Evolutionary conservation across 2,329 filamentous ascomycete genomes (phyloP).

Genomic region (Dichotomopilus funicola): DNA sequence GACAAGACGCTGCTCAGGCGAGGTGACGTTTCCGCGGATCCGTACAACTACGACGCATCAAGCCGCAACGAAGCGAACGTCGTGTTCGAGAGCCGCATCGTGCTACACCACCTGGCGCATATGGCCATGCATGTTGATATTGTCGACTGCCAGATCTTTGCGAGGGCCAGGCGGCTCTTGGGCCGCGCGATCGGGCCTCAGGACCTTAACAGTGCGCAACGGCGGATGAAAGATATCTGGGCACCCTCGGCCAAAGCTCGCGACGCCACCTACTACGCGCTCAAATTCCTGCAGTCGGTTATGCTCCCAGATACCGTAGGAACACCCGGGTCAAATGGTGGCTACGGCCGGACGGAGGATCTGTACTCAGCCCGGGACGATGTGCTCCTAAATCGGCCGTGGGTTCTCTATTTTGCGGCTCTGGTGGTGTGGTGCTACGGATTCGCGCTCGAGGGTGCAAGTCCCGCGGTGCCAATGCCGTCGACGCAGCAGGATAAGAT

Average conservation of each 20-base stretch:
- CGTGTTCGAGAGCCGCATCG: constrained; percentile 80
- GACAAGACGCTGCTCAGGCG: constrained; percentile 66
- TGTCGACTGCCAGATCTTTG: constrained; percentile 95
- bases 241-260: constrained; percentile 80
- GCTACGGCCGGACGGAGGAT: constrained; percentile 32
- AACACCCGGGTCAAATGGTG: constrained; percentile 33
- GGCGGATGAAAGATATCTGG: constrained; percentile 84
- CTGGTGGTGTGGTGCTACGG: constrained; percentile 95
- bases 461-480: constrained; percentile 47
- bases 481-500: constrained; percentile 59
- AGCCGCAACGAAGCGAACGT: constrained; percentile 58
- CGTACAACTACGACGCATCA: constrained; percentile 47
- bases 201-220: constrained; percentile 72
- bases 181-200: constrained; percentile 77
- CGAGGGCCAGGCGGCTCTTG: constrained; percentile 75
- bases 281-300: constrained; percentile 83
- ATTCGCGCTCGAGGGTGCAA: constrained; percentile 78
- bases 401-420: constrained; percentile 90
- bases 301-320: constrained; percentile 54
- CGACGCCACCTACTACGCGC: constrained; percentile 86
- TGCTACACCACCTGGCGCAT: constrained; percentile 87
- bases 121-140: constrained; percentile 98
- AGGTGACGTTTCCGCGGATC: constrained; percentile 44
- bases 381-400: constrained; percentile 81
- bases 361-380: constrained; percentile 81